Evolutionary conservation across 768 basidiomycete genomes (phyloP).

Genomic region (Leccinum aurantiacum): DNA sequence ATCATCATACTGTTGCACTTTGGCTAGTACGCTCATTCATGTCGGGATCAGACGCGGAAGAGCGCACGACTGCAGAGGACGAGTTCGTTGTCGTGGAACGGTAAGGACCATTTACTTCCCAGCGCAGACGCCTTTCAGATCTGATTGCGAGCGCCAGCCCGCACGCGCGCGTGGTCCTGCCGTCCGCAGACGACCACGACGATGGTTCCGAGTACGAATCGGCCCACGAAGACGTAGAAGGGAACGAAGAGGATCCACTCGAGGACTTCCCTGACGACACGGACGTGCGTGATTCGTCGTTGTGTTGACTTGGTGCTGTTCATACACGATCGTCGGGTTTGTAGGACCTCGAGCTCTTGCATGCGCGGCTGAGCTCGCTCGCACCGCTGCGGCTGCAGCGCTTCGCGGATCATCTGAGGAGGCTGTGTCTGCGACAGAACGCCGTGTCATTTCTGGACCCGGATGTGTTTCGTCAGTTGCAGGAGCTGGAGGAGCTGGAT

Average conservation of each 20-base stretch:
- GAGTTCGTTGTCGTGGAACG: slow-evolving; percentile 26
- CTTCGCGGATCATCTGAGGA: slow-evolving; percentile 68
- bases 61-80: slow-evolving; percentile 15
- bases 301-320: not conserved
- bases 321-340: not conserved
- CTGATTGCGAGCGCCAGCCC: slow-evolving; percentile 21
- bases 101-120: slow-evolving; percentile 9
- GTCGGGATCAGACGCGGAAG: slow-evolving; percentile 21
- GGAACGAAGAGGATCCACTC: slow-evolving; percentile 64
- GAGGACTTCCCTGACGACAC: slow-evolving; percentile 82
- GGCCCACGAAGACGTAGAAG: slow-evolving; percentile 41
- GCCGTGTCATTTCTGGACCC: slow-evolving; percentile 71
- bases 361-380: slow-evolving; percentile 72
- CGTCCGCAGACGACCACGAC: slow-evolving; percentile 32
- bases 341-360: slow-evolving; percentile 86
- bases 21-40: slow-evolving; percentile 22
- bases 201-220: slow-evolving; percentile 39
- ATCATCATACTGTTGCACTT: not conserved
- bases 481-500: slow-evolving; percentile 83
- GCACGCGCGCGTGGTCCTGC: slow-evolving; percentile 50
- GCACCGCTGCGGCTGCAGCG: slow-evolving; percentile 66
- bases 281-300: slow-evolving; percentile 50
- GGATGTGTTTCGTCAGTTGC: slow-evolving; percentile 63
- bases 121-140: not conserved
- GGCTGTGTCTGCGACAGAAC: slow-evolving; percentile 86